A percentile compares a stretch with the other conserved stretches of the same genome.
Conservation (phyloP, 2,329 filamentous ascomycete species). For the Ceratocystis ficicola region DNA sequence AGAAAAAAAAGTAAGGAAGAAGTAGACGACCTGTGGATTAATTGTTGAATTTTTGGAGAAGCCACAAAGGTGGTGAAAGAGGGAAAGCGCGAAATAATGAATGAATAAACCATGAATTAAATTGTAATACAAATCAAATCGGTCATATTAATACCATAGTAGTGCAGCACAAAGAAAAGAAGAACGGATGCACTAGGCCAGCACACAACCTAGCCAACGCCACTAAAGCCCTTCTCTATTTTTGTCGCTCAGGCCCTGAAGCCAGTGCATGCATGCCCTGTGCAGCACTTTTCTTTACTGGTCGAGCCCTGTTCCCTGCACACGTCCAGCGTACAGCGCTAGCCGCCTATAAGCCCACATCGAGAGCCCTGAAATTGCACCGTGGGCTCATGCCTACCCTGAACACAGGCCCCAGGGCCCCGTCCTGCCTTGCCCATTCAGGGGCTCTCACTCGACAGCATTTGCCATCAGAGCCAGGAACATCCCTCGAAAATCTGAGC, state of each 20-base stretch:
- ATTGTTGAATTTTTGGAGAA: not conserved
- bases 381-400: not conserved
- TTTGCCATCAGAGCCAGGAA: conserved; percentile 8
- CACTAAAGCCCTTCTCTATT: too few relatives aligned
- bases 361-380: too few relatives aligned
- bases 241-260: too few relatives aligned
- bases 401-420: too few relatives aligned
- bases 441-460: not conserved
- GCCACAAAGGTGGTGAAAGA: not conserved
- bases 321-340: not conserved
- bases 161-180: not conserved
- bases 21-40: not conserved
- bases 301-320: not conserved
- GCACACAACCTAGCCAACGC: too few relatives aligned
- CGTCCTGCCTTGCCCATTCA: not conserved
- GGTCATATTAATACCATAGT: not conserved
- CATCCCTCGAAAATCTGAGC: not conserved
- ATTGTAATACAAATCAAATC: not conserved
- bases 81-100: not conserved
- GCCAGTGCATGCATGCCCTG: too few relatives aligned
- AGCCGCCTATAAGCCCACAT: not conserved
- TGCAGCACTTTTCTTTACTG: too few relatives aligned
- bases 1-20: not conserved
- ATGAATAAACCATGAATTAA: not conserved
- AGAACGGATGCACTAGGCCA: too few relatives aligned